phyloP scores from a whole-genome alignment of 805 yeast genomes.

The Kodamaea hsintzibuensis region DNA sequence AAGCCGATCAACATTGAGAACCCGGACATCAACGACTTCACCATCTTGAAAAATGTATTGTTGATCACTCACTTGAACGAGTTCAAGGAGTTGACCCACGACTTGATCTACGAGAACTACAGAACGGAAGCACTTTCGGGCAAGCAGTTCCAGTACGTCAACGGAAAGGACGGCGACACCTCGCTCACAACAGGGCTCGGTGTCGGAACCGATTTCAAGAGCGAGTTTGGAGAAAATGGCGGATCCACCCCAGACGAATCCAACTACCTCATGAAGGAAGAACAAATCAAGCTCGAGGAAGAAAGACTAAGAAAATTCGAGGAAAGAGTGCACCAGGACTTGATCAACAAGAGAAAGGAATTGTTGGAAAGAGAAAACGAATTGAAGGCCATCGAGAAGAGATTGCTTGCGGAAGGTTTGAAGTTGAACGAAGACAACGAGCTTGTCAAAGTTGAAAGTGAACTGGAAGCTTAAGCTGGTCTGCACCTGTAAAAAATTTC shows the following conservation, averaged over 20 bases:
- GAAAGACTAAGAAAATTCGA: slow-evolving; percentile 85
- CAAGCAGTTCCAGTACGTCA: slow-evolving; percentile 46
- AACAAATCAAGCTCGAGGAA: slow-evolving; percentile 85
- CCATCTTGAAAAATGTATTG: slow-evolving; percentile 74
- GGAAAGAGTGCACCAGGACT: slow-evolving; percentile 85
- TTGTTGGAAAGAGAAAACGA: slow-evolving; percentile 83
- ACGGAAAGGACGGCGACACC: slow-evolving; percentile 17
- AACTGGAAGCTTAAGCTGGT: slow-evolving; percentile 3
- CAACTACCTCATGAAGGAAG: slow-evolving; percentile 66
- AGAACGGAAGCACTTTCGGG: slow-evolving; percentile 84
- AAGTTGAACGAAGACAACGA: slow-evolving; percentile 40
- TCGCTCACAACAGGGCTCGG: slow-evolving; percentile 6
- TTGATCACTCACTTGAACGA: slow-evolving; percentile 85
- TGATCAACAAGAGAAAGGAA: slow-evolving; percentile 78
- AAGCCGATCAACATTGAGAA: slow-evolving; percentile 62
- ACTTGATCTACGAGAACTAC: slow-evolving; percentile 81
- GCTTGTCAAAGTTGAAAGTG: slow-evolving; percentile 27
- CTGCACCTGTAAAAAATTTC: neutral
- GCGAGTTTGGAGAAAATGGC: slow-evolving; percentile 12
- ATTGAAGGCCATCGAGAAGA: slow-evolving; percentile 74
- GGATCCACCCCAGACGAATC: slow-evolving; percentile 12
- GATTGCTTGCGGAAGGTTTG: slow-evolving; percentile 60
- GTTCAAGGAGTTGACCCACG: slow-evolving; percentile 86
- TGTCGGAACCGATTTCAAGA: neutral
- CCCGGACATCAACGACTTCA: slow-evolving; percentile 77